Conservation (phyloP, 148 eudicot species). For the Silene uniflora region DNA sequence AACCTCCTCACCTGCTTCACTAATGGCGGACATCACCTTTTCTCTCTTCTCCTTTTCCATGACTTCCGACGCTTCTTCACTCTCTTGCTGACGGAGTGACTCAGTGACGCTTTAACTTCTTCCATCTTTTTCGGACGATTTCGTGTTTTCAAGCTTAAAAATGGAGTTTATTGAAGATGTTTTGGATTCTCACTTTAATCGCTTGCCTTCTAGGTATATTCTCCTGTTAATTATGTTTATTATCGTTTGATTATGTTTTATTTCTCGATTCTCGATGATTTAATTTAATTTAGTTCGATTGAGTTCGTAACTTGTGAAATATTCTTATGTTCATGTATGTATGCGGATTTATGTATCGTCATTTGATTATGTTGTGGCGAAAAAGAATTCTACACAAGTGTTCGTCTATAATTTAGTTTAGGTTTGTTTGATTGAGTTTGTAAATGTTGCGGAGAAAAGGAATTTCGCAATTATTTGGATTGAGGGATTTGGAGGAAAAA, state of each 20-base stretch:
- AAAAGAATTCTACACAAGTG: too few relatives aligned
- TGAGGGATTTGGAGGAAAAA: too few relatives aligned
- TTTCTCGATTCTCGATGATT: neutral
- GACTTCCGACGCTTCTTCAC: neutral
- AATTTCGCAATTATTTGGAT: too few relatives aligned
- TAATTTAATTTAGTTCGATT: neutral
- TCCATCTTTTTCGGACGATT: neutral
- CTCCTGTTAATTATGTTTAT: neutral
- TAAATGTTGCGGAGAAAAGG: too few relatives aligned
- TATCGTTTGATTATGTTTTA: neutral
- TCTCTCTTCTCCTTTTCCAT: neutral
- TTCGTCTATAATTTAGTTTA: too few relatives aligned
- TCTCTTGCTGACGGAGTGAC: neutral
- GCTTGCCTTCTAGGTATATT: constrained; percentile 70
- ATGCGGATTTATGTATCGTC: too few relatives aligned
- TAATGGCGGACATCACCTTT: constrained; percentile 19
- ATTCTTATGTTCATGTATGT: too few relatives aligned
- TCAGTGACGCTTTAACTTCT: neutral
- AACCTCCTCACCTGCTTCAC: constrained; percentile 11
- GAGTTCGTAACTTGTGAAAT: neutral
- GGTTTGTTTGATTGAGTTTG: too few relatives aligned
- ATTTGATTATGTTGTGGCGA: too few relatives aligned
- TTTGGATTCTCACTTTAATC: constrained; percentile 75
- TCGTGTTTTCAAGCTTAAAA: neutral
- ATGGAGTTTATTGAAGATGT: constrained; percentile 63